Base-by-base conservation (phyloP, 1,284 basidiomycete genomes). In the Leccinum fallax region DNA sequence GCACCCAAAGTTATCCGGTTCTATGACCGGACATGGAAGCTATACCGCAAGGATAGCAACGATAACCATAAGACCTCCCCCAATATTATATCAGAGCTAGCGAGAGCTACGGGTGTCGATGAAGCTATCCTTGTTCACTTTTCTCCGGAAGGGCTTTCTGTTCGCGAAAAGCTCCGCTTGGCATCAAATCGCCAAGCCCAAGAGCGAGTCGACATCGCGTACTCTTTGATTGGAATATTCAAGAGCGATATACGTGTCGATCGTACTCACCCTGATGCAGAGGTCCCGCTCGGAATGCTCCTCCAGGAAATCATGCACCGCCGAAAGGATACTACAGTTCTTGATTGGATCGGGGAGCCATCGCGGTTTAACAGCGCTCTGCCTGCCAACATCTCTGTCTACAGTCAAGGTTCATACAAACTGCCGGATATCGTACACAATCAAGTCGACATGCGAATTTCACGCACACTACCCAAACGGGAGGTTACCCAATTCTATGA, bases 271-370 rank as follows among this genome's bases (percentile, higher is more conserved):
- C 32, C 67, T 2, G 60, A 70, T 2, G 26, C 34, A 3, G 48
- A 66, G 32, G 6, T 13, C n/a, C 60, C 66, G 0, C 66, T 70
- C 2, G 58, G 68, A 5, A 55, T 40, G 2, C 58, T 67, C 30
- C 28, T 67, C 34, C 66, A 68, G 5, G 66, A 64, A 30, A 58
- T 57, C 5, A 43, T 70, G 8, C 26, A 56, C 28, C 58, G 63
- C 2, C 48, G 46, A 9, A 21, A 30, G 5, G 66, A 59, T 4
- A 46, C 38, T 5, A 59, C 58, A 3, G 64, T 68, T 6, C 58
- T 68, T 4, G 67, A 67, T 53, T 70, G 69, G 67, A 2, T 40
- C 5, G 67, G 69, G 36, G 36, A 54, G 4, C 19, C 69, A 19
- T 70, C 67, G 2, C 38, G 32, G 13, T 68, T 67, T 15, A 57